phyloP scores from a whole-genome alignment of 306 rosid genomes.

The Macrotyloma uniflorum region DNA sequence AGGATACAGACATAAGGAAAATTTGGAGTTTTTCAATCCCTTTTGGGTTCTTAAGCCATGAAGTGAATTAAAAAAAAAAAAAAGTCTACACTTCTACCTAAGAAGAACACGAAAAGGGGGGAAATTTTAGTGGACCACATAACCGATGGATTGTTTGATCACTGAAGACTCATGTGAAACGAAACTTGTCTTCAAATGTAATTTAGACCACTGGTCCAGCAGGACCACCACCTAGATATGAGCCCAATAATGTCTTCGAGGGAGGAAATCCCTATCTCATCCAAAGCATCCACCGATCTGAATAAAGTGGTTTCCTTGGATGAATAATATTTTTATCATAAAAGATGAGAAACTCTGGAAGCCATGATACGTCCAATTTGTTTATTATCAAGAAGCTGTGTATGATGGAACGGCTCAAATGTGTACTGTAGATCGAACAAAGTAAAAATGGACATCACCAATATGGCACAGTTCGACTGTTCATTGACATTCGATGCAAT shows the following conservation, averaged over 20 bases:
- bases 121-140: neutral
- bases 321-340: neutral
- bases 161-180: neutral
- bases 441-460: neutral
- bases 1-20: neutral
- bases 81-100: neutral
- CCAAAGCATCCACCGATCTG: neutral
- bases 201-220: neutral
- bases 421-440: neutral
- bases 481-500: neutral
- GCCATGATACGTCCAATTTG: neutral
- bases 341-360: neutral
- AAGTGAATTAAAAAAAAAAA: neutral
- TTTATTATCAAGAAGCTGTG: neutral
- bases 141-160: neutral
- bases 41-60: neutral
- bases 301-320: neutral
- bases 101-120: neutral
- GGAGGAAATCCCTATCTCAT: neutral
- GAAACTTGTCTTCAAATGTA: neutral
- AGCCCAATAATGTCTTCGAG: neutral
- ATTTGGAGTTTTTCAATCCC: neutral
- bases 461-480: neutral
- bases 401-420: neutral
- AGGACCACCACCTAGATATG: conserved; percentile 2